phyloP scores from a whole-genome alignment of 805 yeast species.

The Yarrowia deformans region DNA sequence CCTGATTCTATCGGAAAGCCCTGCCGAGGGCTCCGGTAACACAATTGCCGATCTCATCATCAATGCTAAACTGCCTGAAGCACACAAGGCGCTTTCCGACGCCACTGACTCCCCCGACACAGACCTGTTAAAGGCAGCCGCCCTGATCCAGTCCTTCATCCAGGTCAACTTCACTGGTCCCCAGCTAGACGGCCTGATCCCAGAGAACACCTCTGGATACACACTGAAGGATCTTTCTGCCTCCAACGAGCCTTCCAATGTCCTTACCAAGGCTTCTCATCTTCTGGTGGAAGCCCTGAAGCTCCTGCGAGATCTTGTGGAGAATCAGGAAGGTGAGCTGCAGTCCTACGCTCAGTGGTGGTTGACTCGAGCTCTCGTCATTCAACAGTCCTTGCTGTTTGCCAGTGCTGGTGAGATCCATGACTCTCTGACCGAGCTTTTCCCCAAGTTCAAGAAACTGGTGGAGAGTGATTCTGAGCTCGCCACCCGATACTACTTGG shows the following conservation, averaged over 20 bases:
- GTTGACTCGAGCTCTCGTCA: slow-evolving; percentile 50
- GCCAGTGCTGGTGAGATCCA: slow-evolving; percentile 46
- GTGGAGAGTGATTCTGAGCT: slow-evolving; percentile 46
- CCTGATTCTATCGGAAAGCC: slow-evolving; percentile 21
- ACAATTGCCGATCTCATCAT: slow-evolving; percentile 33
- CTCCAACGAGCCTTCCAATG: slow-evolving; percentile 77
- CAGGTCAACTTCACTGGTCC: slow-evolving; percentile 90
- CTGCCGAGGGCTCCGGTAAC: slow-evolving; percentile 23
- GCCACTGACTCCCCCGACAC: slow-evolving; percentile 28
- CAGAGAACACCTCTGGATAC: slow-evolving; percentile 42
- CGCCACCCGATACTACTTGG: slow-evolving; percentile 64
- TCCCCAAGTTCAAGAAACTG: slow-evolving; percentile 19
- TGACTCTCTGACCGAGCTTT: slow-evolving; percentile 43
- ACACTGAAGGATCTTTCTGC: slow-evolving; percentile 53
- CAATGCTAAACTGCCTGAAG: slow-evolving; percentile 28
- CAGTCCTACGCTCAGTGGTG: slow-evolving; percentile 45
- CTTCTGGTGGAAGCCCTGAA: slow-evolving; percentile 56
- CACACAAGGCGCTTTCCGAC: slow-evolving; percentile 16
- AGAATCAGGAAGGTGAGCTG: slow-evolving; percentile 41
- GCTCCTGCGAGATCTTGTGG: slow-evolving; percentile 55
- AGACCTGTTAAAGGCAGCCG: slow-evolving; percentile 56
- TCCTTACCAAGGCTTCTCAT: slow-evolving; percentile 60
- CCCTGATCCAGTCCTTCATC: slow-evolving; percentile 69
- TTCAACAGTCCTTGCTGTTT: slow-evolving; percentile 50
- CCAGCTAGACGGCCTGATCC: slow-evolving; percentile 52